phyloP scores from a whole-genome alignment of 2,329 filamentous ascomycete genomes.

The Trichoderma sp. region DNA sequence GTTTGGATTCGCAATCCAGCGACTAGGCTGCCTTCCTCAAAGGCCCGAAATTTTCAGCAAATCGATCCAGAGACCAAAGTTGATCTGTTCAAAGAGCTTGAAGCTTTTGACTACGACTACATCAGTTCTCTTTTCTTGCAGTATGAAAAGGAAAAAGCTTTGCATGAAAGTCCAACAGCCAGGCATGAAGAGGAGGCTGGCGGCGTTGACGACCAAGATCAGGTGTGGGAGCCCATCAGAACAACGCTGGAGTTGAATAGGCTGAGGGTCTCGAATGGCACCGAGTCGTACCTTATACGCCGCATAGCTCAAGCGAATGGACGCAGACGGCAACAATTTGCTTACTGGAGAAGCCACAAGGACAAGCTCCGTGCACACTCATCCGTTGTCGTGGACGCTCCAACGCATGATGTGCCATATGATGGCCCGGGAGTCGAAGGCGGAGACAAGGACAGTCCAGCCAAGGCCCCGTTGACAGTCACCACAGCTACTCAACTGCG shows the following conservation, averaged over 20 bases:
- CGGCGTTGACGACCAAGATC: neutral
- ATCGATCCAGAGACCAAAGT: slow-evolving; percentile 9
- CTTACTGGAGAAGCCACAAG: slow-evolving; percentile 23
- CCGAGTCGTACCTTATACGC: slow-evolving; percentile 10
- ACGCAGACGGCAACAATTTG: slow-evolving; percentile 18
- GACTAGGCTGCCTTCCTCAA: slow-evolving; percentile 12
- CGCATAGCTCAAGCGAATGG: slow-evolving; percentile 21
- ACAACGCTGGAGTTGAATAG: neutral
- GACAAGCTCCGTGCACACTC: slow-evolving; percentile 16
- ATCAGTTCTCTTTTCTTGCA: slow-evolving; percentile 22
- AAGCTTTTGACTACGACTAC: neutral
- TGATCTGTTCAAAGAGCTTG: slow-evolving; percentile 2
- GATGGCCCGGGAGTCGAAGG: neutral
- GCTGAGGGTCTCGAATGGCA: neutral
- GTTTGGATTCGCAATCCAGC: slow-evolving; percentile 24
- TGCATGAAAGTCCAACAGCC: neutral
- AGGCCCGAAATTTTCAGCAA: slow-evolving; percentile 17
- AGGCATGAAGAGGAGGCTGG: neutral
- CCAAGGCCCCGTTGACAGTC: neutral
- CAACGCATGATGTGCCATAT: neutral
- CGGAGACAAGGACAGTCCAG: neutral
- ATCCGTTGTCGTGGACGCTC: neutral
- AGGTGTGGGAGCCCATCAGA: slow-evolving; percentile 17
- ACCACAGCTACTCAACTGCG: slow-evolving; percentile 13
- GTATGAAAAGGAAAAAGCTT: slow-evolving; percentile 18